These are phyloP conservation scores for Xerocomellus dryophilus DNA, from an alignment of 768 basidiomycete genomes.

Conservation along the genomic window DNA sequence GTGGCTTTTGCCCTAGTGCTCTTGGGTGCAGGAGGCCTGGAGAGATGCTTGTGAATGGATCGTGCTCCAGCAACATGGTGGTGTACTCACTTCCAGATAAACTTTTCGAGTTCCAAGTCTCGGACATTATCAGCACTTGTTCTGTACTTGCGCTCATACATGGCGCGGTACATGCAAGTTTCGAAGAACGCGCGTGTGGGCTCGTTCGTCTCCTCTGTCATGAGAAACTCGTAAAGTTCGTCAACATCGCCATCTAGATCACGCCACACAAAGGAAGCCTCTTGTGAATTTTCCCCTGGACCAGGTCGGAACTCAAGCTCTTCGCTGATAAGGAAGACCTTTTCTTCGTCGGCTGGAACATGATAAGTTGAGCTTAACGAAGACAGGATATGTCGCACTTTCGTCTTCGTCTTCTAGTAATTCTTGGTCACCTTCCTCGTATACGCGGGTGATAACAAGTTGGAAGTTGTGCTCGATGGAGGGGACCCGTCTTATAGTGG, in stretches of 20 bases:
- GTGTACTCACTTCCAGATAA: conserved; percentile 74
- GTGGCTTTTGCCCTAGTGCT: conserved; percentile 13
- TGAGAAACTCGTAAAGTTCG: conserved; percentile 92
- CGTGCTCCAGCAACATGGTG: not conserved
- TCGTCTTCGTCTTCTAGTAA: conserved; percentile 92
- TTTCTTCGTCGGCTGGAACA: conserved; percentile 83
- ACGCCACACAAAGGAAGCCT: conserved; percentile 85
- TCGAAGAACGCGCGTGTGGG: conserved; percentile 89
- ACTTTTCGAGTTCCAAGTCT: conserved; percentile 71
- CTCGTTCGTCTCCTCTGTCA: conserved; percentile 65
- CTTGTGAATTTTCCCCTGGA: conserved; percentile 64
- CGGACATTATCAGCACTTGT: conserved; percentile 62
- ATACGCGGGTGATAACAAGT: conserved; percentile 93
- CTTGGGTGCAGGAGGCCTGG: conserved; percentile 24
- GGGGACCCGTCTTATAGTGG: conserved; percentile 83
- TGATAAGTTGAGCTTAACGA: conserved; percentile 11
- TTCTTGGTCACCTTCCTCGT: conserved; percentile 95
- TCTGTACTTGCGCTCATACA: conserved; percentile 92
- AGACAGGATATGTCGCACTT: conserved; percentile 45
- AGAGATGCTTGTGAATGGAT: conserved; percentile 1
- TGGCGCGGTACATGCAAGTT: conserved; percentile 90
- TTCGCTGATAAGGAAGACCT: conserved; percentile 86
- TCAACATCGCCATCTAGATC: conserved; percentile 90
- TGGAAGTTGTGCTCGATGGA: conserved; percentile 78
- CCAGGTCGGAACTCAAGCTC: conserved; percentile 84